Percentiles rank a stretch among this genome's conserved stretches.
Evolutionary conservation across 805 yeast genomes (phyloP).

Genomic region (Lachancea sp.): DNA sequence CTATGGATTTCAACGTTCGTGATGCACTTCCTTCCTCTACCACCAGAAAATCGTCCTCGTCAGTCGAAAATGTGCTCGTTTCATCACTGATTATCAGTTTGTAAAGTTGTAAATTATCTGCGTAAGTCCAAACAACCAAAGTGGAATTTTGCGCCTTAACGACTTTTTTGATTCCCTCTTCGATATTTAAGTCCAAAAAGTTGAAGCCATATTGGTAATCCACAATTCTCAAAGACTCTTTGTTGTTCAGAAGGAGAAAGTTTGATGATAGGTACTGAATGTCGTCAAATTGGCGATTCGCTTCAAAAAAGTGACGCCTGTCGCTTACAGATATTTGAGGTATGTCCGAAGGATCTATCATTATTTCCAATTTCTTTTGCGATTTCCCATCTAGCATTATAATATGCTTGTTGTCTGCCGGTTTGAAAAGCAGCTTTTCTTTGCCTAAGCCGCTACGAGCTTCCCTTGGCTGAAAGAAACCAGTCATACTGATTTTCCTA

Average conservation of each 20-base stretch:
- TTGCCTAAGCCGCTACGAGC: neutral
- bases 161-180: constrained; percentile 23
- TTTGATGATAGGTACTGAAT: constrained; percentile 20
- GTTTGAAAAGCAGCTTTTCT: constrained; percentile 17
- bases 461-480: constrained; percentile 17
- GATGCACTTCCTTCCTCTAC: constrained; percentile 18
- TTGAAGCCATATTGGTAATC: constrained; percentile 27
- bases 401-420: constrained; percentile 7
- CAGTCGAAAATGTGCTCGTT: constrained; percentile 5
- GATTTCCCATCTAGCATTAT: constrained; percentile 22
- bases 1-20: constrained; percentile 24
- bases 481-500: constrained; percentile 17
- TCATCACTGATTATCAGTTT: constrained; percentile 25
- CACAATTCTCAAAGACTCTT: constrained; percentile 16
- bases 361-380: constrained; percentile 10
- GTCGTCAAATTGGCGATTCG: constrained; percentile 15
- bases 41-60: constrained; percentile 16
- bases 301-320: constrained; percentile 17
- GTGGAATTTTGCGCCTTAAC: constrained; percentile 13
- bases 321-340: constrained; percentile 16
- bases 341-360: neutral
- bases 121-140: constrained; percentile 21
- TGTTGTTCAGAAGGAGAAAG: constrained; percentile 19
- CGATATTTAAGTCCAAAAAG: constrained; percentile 18
- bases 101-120: constrained; percentile 18